Conservation (phyloP, 305 asterid genomes). For the Rubia peregrina region DNA sequence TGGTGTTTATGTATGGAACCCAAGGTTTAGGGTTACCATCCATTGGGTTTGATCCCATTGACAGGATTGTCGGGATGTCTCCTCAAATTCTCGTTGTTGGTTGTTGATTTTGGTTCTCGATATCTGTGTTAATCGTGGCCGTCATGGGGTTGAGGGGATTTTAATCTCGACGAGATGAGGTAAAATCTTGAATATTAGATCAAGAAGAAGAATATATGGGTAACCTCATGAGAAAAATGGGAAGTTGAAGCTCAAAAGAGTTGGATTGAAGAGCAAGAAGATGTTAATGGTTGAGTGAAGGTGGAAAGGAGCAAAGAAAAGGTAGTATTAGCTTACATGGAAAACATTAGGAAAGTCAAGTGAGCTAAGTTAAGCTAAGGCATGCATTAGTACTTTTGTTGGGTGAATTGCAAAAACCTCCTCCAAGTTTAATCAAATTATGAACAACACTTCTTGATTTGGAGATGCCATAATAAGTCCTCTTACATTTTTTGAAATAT, state of each 20-base stretch:
- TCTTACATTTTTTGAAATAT: not conserved
- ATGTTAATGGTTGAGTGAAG: conserved; percentile 15
- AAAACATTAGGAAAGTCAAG: not conserved
- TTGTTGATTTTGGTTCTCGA: no score
- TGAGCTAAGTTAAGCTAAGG: not conserved
- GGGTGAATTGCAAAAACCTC: not conserved
- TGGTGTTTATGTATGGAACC: conserved; percentile 38
- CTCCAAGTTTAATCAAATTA: not conserved
- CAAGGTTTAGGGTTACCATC: conserved; percentile 28
- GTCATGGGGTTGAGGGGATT: no score
- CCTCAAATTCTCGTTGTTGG: no score
- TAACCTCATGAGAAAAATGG: not conserved
- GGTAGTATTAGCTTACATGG: not conserved
- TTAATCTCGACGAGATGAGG: not conserved
- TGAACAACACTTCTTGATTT: not conserved
- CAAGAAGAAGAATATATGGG: not conserved
- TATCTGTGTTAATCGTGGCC: no score
- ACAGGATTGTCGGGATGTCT: not conserved
- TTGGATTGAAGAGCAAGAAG: conserved; percentile 10
- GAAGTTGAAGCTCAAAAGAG: no score
- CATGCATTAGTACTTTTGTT: not conserved
- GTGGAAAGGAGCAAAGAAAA: conserved; percentile 13
- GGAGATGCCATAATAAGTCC: not conserved
- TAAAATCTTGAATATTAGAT: not conserved
- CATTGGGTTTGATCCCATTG: conserved; percentile 20